These are phyloP conservation scores for Pleodorina starrii DNA, from an alignment of 139 green algal species.

Conservation along the genomic window DNA sequence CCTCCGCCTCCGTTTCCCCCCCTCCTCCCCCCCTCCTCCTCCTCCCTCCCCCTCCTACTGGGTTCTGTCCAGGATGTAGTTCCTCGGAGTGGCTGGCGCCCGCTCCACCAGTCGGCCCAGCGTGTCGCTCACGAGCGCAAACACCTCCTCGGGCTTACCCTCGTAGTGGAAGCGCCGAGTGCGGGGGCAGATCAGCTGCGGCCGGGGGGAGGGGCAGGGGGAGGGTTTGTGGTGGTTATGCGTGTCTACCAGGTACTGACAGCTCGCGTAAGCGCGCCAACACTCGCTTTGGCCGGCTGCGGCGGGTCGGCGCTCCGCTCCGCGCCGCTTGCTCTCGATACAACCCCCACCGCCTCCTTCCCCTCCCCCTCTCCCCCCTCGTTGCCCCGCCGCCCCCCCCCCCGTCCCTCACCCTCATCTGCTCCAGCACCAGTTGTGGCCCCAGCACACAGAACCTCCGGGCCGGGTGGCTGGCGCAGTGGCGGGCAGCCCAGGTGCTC, in stretches of 20 bases:
- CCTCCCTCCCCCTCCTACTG: conserved; percentile 53
- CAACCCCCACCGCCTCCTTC: background rate
- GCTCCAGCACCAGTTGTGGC: conserved; percentile 57
- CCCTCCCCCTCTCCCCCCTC: background rate
- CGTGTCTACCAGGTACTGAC: no score
- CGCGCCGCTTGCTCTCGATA: no score
- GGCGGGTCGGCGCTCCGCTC: no score
- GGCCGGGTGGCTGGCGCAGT: conserved; percentile 30
- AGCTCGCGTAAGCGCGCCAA: no score
- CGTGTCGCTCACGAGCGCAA: conserved; percentile 7
- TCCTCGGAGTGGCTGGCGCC: conserved; percentile 49
- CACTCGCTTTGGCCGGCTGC: no score
- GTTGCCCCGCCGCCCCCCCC: background rate
- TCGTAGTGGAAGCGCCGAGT: conserved; percentile 20
- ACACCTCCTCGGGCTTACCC: conserved; percentile 34
- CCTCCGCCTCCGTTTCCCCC: no score
- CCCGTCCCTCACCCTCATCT: conserved; percentile 60
- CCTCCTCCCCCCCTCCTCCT: background rate
- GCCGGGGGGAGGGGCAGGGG: background rate
- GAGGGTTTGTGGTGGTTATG: no score
- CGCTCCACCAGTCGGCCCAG: conserved; percentile 41
- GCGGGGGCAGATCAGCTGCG: conserved; percentile 26
- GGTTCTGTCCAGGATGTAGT: conserved; percentile 75
- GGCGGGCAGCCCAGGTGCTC: conserved; percentile 61
- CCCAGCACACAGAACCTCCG: conserved; percentile 65